phyloP scores from a whole-genome alignment of 768 basidiomycete species.

The Tulasnella sp. region DNA sequence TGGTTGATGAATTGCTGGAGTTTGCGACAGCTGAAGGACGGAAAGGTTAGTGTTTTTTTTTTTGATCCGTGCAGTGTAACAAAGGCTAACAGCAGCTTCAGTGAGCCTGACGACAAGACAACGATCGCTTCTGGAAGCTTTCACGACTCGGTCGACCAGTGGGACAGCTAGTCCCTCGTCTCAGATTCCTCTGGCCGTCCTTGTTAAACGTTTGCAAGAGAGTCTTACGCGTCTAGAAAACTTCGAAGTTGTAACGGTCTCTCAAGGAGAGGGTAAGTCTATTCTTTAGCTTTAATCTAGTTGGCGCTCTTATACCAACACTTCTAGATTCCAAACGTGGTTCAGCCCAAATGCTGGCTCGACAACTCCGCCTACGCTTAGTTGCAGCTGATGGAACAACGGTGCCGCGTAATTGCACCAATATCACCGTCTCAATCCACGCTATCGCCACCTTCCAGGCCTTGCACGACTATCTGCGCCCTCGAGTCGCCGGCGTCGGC shows the following conservation, averaged over 20 bases:
- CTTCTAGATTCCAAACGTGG: conserved; percentile 77
- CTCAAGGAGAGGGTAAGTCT: conserved; percentile 72
- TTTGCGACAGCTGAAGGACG: conserved; percentile 71
- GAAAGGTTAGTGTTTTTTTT: conserved; percentile 44
- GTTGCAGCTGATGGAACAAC: conserved; percentile 87
- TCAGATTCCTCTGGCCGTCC: conserved; percentile 62
- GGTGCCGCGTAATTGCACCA: conserved; percentile 69
- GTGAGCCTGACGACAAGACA: conserved; percentile 64
- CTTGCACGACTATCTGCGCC: conserved; percentile 91
- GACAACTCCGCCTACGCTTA: conserved; percentile 83
- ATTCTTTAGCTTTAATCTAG: not conserved
- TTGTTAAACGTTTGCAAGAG: conserved; percentile 96
- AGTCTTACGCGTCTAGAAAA: conserved; percentile 91
- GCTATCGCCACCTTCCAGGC: conserved; percentile 98
- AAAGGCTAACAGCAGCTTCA: conserved; percentile 35
- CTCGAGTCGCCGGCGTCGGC: conserved; percentile 64
- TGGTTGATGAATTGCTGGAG: conserved; percentile 79
- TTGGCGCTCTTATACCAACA: not conserved
- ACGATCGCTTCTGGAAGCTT: conserved; percentile 73
- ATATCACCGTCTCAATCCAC: conserved; percentile 95
- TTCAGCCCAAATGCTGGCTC: conserved; percentile 85
- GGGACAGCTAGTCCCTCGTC: conserved; percentile 37
- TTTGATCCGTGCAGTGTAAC: not conserved
- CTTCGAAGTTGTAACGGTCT: conserved; percentile 90
- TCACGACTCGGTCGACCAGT: conserved; percentile 55